Base-by-base conservation (phyloP, 2,329 filamentous ascomycete species). In the Cladobotryum protrusum region DNA sequence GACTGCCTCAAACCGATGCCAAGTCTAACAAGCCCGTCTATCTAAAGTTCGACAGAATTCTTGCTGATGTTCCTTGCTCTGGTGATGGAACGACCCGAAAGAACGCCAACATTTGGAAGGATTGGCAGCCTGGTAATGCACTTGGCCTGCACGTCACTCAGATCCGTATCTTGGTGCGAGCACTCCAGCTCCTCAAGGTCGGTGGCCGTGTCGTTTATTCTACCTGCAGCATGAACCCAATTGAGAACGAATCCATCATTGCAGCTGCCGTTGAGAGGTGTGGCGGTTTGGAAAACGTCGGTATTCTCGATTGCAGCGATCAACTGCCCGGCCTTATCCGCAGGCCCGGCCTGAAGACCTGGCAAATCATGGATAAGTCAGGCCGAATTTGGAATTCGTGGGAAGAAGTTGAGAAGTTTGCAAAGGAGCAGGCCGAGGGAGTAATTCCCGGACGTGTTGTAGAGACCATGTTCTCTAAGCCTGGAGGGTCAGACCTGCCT, bases 171-270 rank as follows among this genome's bases (percentile, higher is more conserved):
- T 75, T 99, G 44, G 87, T 95, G 50, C 85, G 93, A 54, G 89
- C 93, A 32, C 77, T 99, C 46, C 92, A 97, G 71, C 89, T 99
- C 83, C 81, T 99, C 57, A 97, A 96, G 75, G 86, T 89, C 49
- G 92, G 93, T 37, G 93, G 93, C 46, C 83, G 91, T 55, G 88
- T 97, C 24, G 92, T 99, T 47, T 99, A 97, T 73, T 97, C 92
- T 3, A 99, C 93, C 17, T 99, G 93, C 77, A 96, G 90, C 68
- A 89, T 99, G 87, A 99, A 99, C 71, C 93, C 93, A 0, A 83
- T 97, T 24, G 93, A 99, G 74, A 96, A 99, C 63, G 93, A 99
- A 71, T 86, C 93, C 6, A 90, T 97, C 14, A 76, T 99, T 53
- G 83, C 88, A 1, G 85, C 86, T 20, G 93, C 93, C 11, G 91